Evolutionary conservation across 1,139 yeast species (phyloP), one percentile per base, ranked within the genome.

Genomic region (Zygosaccharomyces sapae): DNA sequence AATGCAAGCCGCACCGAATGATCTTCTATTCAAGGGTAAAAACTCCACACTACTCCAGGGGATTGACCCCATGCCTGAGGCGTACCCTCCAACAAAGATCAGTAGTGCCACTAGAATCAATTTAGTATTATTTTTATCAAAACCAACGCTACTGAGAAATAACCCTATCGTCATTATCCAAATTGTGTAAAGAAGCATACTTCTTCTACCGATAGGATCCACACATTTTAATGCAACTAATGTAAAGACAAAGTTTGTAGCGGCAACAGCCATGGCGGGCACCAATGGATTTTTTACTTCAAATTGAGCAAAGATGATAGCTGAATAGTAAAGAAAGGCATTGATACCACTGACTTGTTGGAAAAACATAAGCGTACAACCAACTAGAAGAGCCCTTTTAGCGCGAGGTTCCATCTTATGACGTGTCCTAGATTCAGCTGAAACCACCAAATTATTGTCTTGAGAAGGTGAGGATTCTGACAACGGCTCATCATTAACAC

Each of bases 311-410:
- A 83, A 83, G 37, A 83, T 77, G 2, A 86, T 76, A 7, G 87
- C 79, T 45, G 86, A 79, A 58, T 82, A 83, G 63, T 83, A 83
- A 86, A 83, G 82, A 61, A 83, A 79, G 3, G 88, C 81, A 66
- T 83, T 83, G 66, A 83, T 81, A 7, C 90, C 88, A 10, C 85
- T 78, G 38, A 80, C 74, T 61, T 83, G 90, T 63, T 83, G 90
- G 58, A 81, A 77, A 44, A 84, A 81, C 77, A 83, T 86, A 45
- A 83, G 71, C 1, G 82, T 81, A 69, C 87, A 82, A 1, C 87
- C 89, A 43, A 83, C 75, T 12, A 75, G 61, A 41, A 83, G 70
- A 1, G 89, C 89, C 48, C 86, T 72, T 47, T 76, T 70, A 48
- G 82, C 79, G 6, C 50, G 67, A 59, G 62, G 55, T 45, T 62